Percentiles rank a stretch among this genome's conserved stretches.
phyloP scores from a whole-genome alignment of 805 yeast species.

The Spathaspora passalidarum region DNA sequence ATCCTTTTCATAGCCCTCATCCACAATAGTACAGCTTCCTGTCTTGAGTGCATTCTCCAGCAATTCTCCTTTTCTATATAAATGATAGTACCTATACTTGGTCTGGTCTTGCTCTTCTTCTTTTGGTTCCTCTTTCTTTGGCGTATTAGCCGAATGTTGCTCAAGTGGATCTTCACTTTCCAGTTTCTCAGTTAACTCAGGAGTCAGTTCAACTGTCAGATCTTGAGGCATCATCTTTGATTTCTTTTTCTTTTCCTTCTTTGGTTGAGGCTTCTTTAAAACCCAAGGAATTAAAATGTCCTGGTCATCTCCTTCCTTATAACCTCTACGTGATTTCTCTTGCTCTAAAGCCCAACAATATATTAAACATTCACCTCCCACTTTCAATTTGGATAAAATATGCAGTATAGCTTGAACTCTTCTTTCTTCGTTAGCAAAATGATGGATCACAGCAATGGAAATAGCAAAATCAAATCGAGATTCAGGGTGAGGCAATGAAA shows the following conservation, averaged over 20 bases:
- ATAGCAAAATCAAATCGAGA: constrained; percentile 76
- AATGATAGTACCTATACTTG: constrained; percentile 82
- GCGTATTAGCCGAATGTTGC: neutral
- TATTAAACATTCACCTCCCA: constrained; percentile 68
- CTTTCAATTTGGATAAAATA: constrained; percentile 55
- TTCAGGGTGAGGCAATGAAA: constrained; percentile 43
- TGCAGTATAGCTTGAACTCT: constrained; percentile 72
- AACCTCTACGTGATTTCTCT: constrained; percentile 82
- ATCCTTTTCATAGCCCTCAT: constrained; percentile 85
- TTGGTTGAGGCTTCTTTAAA: constrained; percentile 46
- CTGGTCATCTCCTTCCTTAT: constrained; percentile 86
- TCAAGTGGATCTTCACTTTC: constrained; percentile 9
- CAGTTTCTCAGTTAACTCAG: constrained; percentile 9
- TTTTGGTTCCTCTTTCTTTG: neutral
- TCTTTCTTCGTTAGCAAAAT: constrained; percentile 82
- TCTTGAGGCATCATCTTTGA: constrained; percentile 14
- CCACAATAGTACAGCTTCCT: constrained; percentile 61
- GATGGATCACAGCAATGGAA: constrained; percentile 94
- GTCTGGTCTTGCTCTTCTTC: constrained; percentile 38
- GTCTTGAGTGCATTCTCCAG: constrained; percentile 66
- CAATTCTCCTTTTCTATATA: constrained; percentile 82
- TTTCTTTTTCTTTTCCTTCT: constrained; percentile 20
- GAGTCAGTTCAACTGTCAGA: constrained; percentile 12
- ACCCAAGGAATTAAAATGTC: constrained; percentile 98
- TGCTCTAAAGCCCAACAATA: constrained; percentile 99